phyloP scores from a whole-genome alignment of 2,329 filamentous ascomycete species.

The Penicillium sp. region DNA sequence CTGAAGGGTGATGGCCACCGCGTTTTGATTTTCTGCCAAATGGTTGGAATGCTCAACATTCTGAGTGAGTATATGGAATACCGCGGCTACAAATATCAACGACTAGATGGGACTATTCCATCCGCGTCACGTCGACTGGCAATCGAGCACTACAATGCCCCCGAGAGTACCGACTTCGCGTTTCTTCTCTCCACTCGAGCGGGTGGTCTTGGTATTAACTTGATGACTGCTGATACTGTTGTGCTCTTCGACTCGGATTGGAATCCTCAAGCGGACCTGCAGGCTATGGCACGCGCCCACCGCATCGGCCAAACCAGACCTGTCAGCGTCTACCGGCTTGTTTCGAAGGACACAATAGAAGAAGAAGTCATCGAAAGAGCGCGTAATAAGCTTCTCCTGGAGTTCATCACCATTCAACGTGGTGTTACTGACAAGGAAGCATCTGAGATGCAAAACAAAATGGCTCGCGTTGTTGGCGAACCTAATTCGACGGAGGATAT shows the following conservation, averaged over 20 bases:
- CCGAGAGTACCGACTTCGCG: slow-evolving; percentile 91
- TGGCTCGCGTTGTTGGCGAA: slow-evolving; percentile 66
- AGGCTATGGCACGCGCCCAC: slow-evolving; percentile 97
- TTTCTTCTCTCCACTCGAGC: slow-evolving; percentile 93
- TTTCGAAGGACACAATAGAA: slow-evolving; percentile 97
- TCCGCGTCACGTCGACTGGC: slow-evolving; percentile 84
- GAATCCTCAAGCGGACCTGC: slow-evolving; percentile 97
- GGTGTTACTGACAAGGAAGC: slow-evolving; percentile 93
- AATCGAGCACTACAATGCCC: slow-evolving; percentile 98
- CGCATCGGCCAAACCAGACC: slow-evolving; percentile 95
- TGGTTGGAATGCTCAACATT: slow-evolving; percentile 98
- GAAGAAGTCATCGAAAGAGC: slow-evolving; percentile 96
- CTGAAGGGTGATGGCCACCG: slow-evolving; percentile 90
- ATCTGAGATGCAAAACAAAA: slow-evolving; percentile 78
- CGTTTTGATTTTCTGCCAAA: slow-evolving; percentile 97
- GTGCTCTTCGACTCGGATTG: slow-evolving; percentile 94
- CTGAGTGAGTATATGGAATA: slow-evolving; percentile 89
- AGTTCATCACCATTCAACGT: slow-evolving; percentile 95
- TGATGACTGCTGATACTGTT: slow-evolving; percentile 98
- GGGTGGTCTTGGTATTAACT: slow-evolving; percentile 95
- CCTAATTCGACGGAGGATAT: slow-evolving; percentile 92
- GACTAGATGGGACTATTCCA: slow-evolving; percentile 91
- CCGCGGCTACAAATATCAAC: slow-evolving; percentile 91
- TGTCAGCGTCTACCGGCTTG: slow-evolving; percentile 92
- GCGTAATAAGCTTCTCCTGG: slow-evolving; percentile 93